Evolutionary conservation across 106 monocot genomes (phyloP).

Genomic region (Dendrobium huoshanense): DNA sequence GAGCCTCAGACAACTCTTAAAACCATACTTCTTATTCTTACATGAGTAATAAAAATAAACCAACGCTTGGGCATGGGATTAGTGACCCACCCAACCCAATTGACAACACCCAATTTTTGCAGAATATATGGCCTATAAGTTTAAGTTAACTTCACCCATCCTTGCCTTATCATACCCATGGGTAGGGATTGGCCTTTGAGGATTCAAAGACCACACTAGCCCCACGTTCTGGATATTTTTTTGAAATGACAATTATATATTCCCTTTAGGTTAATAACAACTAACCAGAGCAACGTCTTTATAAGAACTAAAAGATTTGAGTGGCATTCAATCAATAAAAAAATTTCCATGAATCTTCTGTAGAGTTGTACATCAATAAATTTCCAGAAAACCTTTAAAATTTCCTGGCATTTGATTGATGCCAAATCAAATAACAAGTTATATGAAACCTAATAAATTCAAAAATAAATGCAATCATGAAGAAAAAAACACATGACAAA

Average conservation of each 20-base stretch:
- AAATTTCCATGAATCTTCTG: no score
- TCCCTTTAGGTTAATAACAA: neutral
- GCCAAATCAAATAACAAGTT: neutral
- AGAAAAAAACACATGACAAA: neutral
- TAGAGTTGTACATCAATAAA: neutral
- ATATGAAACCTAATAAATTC: neutral
- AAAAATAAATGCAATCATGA: neutral
- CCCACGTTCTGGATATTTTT: no score
- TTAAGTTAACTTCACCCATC: no score
- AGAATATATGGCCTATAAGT: no score
- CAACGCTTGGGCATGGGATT: neutral
- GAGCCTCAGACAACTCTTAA: neutral
- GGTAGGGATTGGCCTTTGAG: no score
- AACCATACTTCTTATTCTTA: neutral
- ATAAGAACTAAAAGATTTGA: no score
- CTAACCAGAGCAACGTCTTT: neutral
- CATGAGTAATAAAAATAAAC: neutral
- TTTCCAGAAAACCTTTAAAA: neutral
- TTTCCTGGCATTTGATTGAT: neutral
- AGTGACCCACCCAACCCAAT: neutral
- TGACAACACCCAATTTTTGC: no score
- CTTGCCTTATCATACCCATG: no score
- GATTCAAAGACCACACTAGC: no score
- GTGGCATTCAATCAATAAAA: no score
- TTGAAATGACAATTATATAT: neutral